Conservation (phyloP, 345 rosid genomes). For the Hypericum androsaemum region DNA sequence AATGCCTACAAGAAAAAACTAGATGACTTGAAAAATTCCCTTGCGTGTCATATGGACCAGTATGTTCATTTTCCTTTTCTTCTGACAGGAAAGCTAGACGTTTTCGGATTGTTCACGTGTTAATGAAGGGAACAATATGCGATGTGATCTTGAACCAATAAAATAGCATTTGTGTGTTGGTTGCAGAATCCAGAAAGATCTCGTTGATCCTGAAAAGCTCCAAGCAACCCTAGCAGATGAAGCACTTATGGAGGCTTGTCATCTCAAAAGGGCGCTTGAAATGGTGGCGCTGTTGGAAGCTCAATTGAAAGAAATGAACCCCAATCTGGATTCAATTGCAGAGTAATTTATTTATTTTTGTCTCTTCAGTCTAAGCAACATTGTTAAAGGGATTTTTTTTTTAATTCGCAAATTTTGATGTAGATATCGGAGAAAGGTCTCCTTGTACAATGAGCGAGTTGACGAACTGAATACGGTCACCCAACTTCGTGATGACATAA, state of each 20-base stretch:
- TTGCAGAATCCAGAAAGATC: conserved; percentile 83
- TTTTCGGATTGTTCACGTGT: too few relatives aligned
- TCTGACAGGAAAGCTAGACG: too few relatives aligned
- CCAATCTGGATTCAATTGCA: conserved; percentile 90
- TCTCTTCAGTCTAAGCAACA: background rate
- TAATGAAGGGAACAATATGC: too few relatives aligned
- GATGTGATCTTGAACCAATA: conserved; percentile 9
- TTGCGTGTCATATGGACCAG: conserved; percentile 79
- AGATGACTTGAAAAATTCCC: conserved; percentile 60
- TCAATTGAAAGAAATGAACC: conserved; percentile 86
- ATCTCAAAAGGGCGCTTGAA: conserved; percentile 68
- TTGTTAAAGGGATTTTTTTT: background rate
- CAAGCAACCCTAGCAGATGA: conserved; percentile 58
- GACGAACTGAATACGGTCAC: conserved; percentile 69
- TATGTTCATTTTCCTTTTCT: conserved; percentile 43
- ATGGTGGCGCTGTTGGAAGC: conserved; percentile 70
- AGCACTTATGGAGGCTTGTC: conserved; percentile 46
- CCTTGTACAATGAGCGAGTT: conserved; percentile 63
- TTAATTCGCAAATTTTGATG: background rate
- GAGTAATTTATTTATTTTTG: conserved; percentile 48
- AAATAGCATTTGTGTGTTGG: conserved; percentile 16
- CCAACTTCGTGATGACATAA: conserved; percentile 71
- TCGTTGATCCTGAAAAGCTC: conserved; percentile 82
- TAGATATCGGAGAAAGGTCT: conserved; percentile 74
- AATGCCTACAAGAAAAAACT: conserved; percentile 74